Conservation (phyloP, 495 filamentous ascomycete genomes). For the Pseudevernia furfuracea region DNA sequence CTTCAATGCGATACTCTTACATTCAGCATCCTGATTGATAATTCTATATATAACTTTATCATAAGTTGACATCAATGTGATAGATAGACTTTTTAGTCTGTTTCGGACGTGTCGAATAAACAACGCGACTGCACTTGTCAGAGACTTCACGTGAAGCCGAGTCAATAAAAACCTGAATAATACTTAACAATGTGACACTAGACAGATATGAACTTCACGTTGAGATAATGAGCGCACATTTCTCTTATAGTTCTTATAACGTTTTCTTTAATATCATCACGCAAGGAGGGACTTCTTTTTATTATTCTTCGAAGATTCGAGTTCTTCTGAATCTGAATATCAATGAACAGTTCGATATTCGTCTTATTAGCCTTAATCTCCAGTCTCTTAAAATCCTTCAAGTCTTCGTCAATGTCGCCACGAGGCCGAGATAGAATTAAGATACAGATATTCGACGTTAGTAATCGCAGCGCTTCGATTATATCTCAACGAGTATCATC, state of each 20-base stretch:
- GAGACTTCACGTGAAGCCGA: conserved; percentile 17
- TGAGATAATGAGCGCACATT: background rate
- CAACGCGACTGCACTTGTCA: background rate
- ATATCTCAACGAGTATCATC: background rate
- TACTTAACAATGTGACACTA: no score
- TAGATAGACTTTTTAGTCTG: conserved; percentile 5
- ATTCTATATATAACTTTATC: conserved; percentile 27
- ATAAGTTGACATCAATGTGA: conserved; percentile 20
- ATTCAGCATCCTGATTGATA: conserved; percentile 17
- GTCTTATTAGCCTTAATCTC: background rate
- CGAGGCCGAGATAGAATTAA: background rate
- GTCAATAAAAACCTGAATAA: conserved; percentile 12
- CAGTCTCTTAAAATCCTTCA: background rate
- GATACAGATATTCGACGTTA: background rate
- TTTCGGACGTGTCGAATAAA: conserved; percentile 6
- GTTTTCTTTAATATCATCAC: background rate
- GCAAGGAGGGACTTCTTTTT: background rate
- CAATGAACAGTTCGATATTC: background rate
- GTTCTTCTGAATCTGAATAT: background rate
- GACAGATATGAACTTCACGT: background rate
- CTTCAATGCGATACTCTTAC: conserved; percentile 4
- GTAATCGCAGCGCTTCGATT: background rate
- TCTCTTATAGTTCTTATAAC: background rate
- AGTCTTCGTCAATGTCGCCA: background rate
- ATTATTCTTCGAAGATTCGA: background rate